Evolutionary conservation across 345 rosid genomes (phyloP).

Genomic region (Barbarea vulgaris): DNA sequence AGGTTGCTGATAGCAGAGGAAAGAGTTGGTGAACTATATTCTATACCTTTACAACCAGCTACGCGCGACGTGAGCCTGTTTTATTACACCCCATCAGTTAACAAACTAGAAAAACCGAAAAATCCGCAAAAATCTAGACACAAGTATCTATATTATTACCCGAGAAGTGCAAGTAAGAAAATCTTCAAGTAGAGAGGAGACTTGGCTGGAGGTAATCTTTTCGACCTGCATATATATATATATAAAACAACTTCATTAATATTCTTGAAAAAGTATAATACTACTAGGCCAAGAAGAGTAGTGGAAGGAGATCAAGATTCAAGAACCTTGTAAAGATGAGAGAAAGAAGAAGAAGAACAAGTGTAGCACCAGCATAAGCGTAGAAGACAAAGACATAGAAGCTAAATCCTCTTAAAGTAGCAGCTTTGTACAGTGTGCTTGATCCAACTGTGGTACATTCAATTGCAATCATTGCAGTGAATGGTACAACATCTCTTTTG

Average conservation of each 20-base stretch:
- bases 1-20: conserved; percentile 41
- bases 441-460: conserved; percentile 40
- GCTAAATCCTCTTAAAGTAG: conserved; percentile 44
- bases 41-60: conserved; percentile 38
- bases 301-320: neutral
- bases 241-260: neutral
- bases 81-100: neutral
- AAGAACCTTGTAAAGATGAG: conserved; percentile 28
- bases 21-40: conserved; percentile 39
- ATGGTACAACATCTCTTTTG: conserved; percentile 38
- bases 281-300: neutral
- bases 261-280: conserved; percentile 3
- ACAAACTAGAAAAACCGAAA: neutral
- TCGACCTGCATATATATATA: neutral
- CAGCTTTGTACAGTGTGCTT: conserved; percentile 47
- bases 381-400: conserved; percentile 44
- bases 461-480: conserved; percentile 38
- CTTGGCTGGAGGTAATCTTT: conserved; percentile 29
- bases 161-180: conserved; percentile 33
- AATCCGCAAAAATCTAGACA: neutral
- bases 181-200: conserved; percentile 40
- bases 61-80: conserved; percentile 34
- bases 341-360: conserved; percentile 33
- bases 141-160: conserved; percentile 4
- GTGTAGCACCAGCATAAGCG: conserved; percentile 31